phyloP scores from a whole-genome alignment of 306 rosid genomes.

The Cicer cuneatum region DNA sequence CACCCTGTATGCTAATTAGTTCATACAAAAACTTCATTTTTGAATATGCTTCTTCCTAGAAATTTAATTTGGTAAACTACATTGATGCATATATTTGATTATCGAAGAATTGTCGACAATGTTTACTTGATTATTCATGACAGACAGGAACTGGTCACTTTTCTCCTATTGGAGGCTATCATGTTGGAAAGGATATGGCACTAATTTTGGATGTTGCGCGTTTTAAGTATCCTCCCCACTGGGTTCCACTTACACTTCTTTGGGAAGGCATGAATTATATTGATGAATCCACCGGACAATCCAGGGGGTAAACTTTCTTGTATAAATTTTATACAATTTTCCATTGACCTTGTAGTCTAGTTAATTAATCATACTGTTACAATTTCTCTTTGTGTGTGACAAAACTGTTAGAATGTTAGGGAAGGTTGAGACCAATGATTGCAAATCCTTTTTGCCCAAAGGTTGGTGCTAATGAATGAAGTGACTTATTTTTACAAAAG shows the following conservation, averaged over 20 bases:
- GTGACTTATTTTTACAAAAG: slow-evolving; percentile 10
- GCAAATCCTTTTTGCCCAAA: background rate
- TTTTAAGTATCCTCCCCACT: slow-evolving; percentile 97
- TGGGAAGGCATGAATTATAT: slow-evolving; percentile 89
- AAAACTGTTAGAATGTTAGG: background rate
- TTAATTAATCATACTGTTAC: slow-evolving; percentile 13
- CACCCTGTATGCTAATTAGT: background rate
- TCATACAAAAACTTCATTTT: background rate
- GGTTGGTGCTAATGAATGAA: slow-evolving; percentile 15
- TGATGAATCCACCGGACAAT: slow-evolving; percentile 66
- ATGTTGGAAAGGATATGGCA: slow-evolving; percentile 81
- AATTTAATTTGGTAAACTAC: slow-evolving; percentile 8
- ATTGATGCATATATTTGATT: slow-evolving; percentile 11
- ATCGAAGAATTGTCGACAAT: slow-evolving; percentile 26
- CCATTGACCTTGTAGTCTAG: slow-evolving; percentile 8
- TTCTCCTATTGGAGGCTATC: slow-evolving; percentile 97
- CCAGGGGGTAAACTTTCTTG: slow-evolving; percentile 68
- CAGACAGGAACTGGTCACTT: slow-evolving; percentile 96
- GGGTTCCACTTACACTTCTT: slow-evolving; percentile 80
- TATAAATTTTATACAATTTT: slow-evolving; percentile 33
- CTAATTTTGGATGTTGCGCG: slow-evolving; percentile 96
- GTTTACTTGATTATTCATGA: slow-evolving; percentile 36
- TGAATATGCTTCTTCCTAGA: slow-evolving; percentile 4
- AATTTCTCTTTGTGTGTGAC: background rate
- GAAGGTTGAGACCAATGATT: slow-evolving; percentile 27